A percentile compares a stretch with the other conserved stretches of the same genome.
Evolutionary conservation across 75 land plant genomes (phyloP).

Genomic region (Chamaecyparis obtusa): DNA sequence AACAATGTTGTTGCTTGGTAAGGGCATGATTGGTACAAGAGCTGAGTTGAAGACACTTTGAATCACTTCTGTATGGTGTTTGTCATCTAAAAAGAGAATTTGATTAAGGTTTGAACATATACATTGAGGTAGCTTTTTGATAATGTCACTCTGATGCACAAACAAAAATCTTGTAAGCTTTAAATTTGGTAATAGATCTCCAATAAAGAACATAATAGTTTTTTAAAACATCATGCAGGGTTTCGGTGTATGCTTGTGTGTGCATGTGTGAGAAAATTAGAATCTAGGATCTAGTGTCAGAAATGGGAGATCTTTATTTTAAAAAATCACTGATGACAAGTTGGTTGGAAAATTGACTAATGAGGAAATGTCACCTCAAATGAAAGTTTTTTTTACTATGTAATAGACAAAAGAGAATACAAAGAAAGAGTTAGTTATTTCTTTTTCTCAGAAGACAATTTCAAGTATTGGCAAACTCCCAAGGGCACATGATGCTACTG

Average conservation of each 20-base stretch:
- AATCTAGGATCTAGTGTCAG: neutral
- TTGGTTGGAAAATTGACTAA: neutral
- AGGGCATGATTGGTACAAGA: constrained; percentile 90
- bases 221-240: neutral
- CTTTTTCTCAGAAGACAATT: neutral
- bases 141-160: neutral
- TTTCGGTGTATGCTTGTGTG: neutral
- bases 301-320: neutral
- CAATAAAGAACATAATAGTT: neutral
- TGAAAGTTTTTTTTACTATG: neutral
- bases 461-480: neutral
- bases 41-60: constrained; percentile 96
- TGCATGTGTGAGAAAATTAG: too few species aligned
- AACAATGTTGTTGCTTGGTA: constrained; percentile 86
- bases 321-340: neutral
- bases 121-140: neutral
- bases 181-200: neutral
- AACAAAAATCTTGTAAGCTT: neutral
- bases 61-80: constrained; percentile 95
- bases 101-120: constrained; percentile 21
- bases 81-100: constrained; percentile 67
- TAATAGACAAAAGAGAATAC: neutral
- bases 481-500: neutral
- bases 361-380: neutral
- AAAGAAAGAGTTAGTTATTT: neutral